Evolutionary conservation across 2,329 filamentous ascomycete genomes (phyloP).

Genomic region (Coniochaeta sp.): DNA sequence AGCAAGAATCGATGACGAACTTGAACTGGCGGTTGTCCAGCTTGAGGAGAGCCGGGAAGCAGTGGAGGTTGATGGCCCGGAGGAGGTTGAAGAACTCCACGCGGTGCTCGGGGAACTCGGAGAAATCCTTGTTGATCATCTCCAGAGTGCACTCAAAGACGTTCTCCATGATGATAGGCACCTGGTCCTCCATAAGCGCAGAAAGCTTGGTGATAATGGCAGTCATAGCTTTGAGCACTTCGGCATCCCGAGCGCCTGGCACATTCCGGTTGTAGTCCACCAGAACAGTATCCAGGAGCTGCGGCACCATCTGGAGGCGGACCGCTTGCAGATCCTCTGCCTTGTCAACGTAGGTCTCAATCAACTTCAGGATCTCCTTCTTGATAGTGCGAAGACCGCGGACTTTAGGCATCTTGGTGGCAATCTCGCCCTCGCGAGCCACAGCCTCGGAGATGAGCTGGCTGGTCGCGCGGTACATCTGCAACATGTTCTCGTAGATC

Average conservation of each 20-base stretch:
- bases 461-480: slow-evolving; percentile 98
- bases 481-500: slow-evolving; percentile 97
- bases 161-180: slow-evolving; percentile 95
- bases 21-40: slow-evolving; percentile 97
- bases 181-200: slow-evolving; percentile 95
- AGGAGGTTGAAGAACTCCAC: slow-evolving; percentile 99
- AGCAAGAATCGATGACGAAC: slow-evolving; percentile 97
- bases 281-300: slow-evolving; percentile 85
- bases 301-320: slow-evolving; percentile 89
- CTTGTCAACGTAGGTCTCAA: slow-evolving; percentile 97
- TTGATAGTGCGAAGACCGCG: slow-evolving; percentile 95
- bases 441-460: slow-evolving; percentile 92
- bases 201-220: slow-evolving; percentile 95
- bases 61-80: slow-evolving; percentile 91
- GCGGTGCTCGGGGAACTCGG: slow-evolving; percentile 95
- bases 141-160: slow-evolving; percentile 97
- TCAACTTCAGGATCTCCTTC: slow-evolving; percentile 97
- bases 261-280: slow-evolving; percentile 98
- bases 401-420: slow-evolving; percentile 95
- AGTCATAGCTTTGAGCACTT: slow-evolving; percentile 96
- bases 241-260: slow-evolving; percentile 87
- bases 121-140: slow-evolving; percentile 99
- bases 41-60: slow-evolving; percentile 89
- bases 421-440: slow-evolving; percentile 81
- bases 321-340: slow-evolving; percentile 94